Base-by-base conservation (phyloP, 371 early-diverging fungal genomes). In the Massospora cicadina region DNA sequence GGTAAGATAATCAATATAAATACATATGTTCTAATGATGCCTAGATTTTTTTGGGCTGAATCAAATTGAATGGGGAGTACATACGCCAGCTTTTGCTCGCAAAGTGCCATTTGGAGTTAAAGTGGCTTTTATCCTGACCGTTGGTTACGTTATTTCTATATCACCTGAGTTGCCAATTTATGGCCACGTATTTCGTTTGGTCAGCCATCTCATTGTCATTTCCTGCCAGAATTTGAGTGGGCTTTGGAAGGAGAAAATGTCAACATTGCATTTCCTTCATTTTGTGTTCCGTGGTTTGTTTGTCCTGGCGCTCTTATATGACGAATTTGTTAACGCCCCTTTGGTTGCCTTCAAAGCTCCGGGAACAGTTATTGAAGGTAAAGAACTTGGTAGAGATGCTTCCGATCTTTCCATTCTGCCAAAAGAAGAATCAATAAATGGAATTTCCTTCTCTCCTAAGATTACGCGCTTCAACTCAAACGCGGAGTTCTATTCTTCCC, bases 41-140 rank as follows among this genome's bases (percentile, higher is more conserved):
- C 26, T 54, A 63, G 63, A 63, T 63, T 27, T 63, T 7, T 63
- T 63, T 30, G 55, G 30, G 21, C 63, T 63, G 10, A 33, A 33
- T 23, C 7, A 43, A 63, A 43, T 29, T 2, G 55, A 63, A 7
- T 63, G 63, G 63, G 27, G 26, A 26, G 25, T 63, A 17, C 53
- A 63, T 26, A 63, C 63, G 3, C 63, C 63, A 13, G 55, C 23
- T 2, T 63, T 63, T 30, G 55, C 26, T 26, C 24, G 26, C 17
- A 53, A 53, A 1, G 12, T 63, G 29, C 63, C 63, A 1, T 23
- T 23, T 10, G 55, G 27, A 21, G 55, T 63, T 13, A 24, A 30
- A 2, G 27, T 55, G 2, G 29, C 63, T 2, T 63, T 63, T 27
- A 54, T 28, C 55, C 28, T 63, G 26, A 27, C 63, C 12, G 28